Base-by-base conservation (phyloP, 106 monocot genomes). In the Apostasia shenzhenica region DNA sequence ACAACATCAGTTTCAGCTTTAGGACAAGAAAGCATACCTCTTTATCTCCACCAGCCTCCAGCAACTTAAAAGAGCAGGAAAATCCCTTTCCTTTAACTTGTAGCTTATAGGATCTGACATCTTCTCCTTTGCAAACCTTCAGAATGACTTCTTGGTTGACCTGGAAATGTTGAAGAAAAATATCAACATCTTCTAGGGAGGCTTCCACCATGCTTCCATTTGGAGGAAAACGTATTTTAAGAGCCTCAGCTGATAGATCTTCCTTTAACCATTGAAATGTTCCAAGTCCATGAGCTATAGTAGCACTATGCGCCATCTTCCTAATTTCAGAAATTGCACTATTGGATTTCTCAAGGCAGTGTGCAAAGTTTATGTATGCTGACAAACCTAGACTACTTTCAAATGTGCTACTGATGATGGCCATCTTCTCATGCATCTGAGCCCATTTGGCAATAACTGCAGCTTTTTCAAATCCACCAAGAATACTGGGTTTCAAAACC, bases 211-310 rank as follows among this genome's bases (percentile, higher is more conserved):
- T 77, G 2, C 58, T 69, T 73, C 83, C 69, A 62, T 72, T 14
- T 69, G 71, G 73, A 59, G 75, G 72, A 44, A 67, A 67, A 81
- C 73, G 70, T 70, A 82, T 57, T 50, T 69, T 84, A 59, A 95
- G 73, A 55, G 57, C 57, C 76, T 79, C 73, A 62, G 68, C 66
- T 14, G 79, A 48, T 78, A 86, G 50, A 76, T 95, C 95, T 81
- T 92, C 84, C 68, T 81, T 95, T 57, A 95, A 73, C 95, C 95
- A 95, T 79, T 64, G 81, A 72, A 92, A 92, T 52, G 95, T 95
- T 64, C 95, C 95, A 70, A 95, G 78, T 52, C 95, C 92, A 77
- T 95, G 95, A 2, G 89, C 91, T 49, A 74, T 72, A 45, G 51
- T 37, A 45, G 74, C 39, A 44, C 41, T 61, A 1, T 61, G 42